Base-by-base conservation (phyloP, 331 rosid species). In the Prunus yedoensis region DNA sequence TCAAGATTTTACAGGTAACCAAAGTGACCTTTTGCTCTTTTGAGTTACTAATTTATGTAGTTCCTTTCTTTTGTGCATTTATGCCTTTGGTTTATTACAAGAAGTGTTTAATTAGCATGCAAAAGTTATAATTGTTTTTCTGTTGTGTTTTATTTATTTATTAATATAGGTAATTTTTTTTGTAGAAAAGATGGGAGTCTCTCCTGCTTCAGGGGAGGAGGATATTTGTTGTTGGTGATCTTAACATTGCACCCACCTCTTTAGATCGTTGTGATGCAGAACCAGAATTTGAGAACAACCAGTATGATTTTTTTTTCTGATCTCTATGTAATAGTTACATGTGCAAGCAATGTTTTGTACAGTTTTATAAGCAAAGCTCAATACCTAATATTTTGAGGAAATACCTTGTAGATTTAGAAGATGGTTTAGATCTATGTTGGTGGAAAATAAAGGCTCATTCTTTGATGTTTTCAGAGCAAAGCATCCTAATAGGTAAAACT, bases 111-210 rank as follows among this genome's bases (percentile, higher is more conserved):
- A 56, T 64, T 10, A 64, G 50, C 50, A 10, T 64, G 69, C 13
- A n/a, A 4, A 18, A n/a, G 51, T 65, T 41, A 45, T 51, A n/a
- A 21, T 58, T 72, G 0, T 50, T 25, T 47, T 5, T 20, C 47
- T 13, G 14, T 10, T 17, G 10, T 7, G 35, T 45, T 2, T 21
- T 5, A 6, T 43, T 67, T 23, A 3, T 84, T 63, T 61, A 46
- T 77, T 88, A 84, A 82, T 85, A 51, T 65, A 74, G 70, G 77
- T 80, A 65, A 66, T 71, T 58, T 60, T 56, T 81, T 71, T 82
- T 78, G 83, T 89, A 95, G 99, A 89, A 81, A 90, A 92, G 97
- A 86, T 95, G 88, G 93, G 97, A 95, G 85, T 83, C 74, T 77
- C 91, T 92, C 77, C 84, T 88, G 87, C 46, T 13, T 80, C 76